Base-by-base conservation (phyloP, 768 basidiomycete species). In the Termitomyces eurrhizus region DNA sequence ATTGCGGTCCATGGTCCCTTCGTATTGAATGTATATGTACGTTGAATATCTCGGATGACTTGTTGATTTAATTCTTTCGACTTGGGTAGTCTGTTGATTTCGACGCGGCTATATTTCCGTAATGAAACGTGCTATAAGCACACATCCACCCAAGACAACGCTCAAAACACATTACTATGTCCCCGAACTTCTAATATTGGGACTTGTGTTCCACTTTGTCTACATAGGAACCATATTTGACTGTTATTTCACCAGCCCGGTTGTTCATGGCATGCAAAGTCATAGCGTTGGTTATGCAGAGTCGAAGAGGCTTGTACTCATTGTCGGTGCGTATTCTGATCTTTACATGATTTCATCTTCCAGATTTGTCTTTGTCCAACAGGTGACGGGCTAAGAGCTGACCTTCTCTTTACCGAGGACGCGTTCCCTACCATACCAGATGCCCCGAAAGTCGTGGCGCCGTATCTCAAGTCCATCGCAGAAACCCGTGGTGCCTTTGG, bases 341-440 rank as follows among this genome's bases (percentile, higher is more conserved):
- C 4, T 46, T 29, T 36, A 13, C 45, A 11, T 42, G 18, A 32
- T 49, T 46, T 32, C 51, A 18, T 26, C 60, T 48, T 37, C 35
- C 53, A 44, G 9, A 59, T 18, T 33, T 21, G 7, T n/a, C 9
- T 14, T 21, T 42, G 2, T 18, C 29, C 42, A 8, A 18, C 61
- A 92, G 93, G 86, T 57, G 93, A 95, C 64, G 93, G 93, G 6
- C 78, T 94, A 9, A 83, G 93, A 33, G 92, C 93, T 2, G 93
- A 95, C 71, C 78, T 92, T 41, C 71, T 93, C 13, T 88, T 92
- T 67, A 82, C 81, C 41, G 72, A 80, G 46, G 83, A 90, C 58
- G 80, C 83, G 0, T 89, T 91, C 67, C 74, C 78, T 1, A 70
- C 76, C 8, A 78, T 86, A 56, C 76, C 80, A 21, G 72, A 74